Evolutionary conservation across 2,329 filamentous ascomycete genomes (phyloP).

Genomic region (Bipolaris oryzae): DNA sequence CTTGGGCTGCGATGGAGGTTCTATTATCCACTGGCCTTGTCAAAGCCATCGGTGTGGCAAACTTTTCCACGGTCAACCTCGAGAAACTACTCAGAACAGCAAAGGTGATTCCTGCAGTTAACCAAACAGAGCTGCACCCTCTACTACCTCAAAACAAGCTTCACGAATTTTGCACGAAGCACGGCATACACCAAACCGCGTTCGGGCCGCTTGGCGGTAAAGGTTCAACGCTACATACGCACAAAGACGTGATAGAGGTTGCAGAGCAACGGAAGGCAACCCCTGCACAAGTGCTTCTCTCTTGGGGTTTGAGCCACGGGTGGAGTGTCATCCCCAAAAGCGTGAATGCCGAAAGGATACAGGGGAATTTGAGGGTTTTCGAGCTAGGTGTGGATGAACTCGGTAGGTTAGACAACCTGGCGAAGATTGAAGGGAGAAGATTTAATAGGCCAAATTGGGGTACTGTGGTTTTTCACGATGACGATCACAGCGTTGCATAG

Average conservation of each 20-base stretch:
- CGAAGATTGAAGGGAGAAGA: conserved; percentile 39
- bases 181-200: conserved; percentile 16
- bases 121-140: conserved; percentile 25
- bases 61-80: conserved; percentile 38
- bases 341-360: conserved; percentile 36
- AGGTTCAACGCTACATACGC: neutral
- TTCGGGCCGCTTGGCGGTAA: conserved; percentile 18
- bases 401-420: conserved; percentile 59
- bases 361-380: conserved; percentile 33
- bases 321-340: conserved; percentile 42
- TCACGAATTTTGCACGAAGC: conserved; percentile 8
- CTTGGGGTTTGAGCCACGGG: conserved; percentile 77
- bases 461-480: neutral
- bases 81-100: conserved; percentile 57
- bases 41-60: conserved; percentile 27
- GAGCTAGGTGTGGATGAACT: conserved; percentile 17
- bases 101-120: conserved; percentile 21
- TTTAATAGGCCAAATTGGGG: neutral
- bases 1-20: conserved; percentile 42
- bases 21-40: conserved; percentile 33
- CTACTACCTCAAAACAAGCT: conserved; percentile 16
- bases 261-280: conserved; percentile 68
- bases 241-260: conserved; percentile 36
- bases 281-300: conserved; percentile 78
- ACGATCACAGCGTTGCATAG: neutral